These are phyloP conservation scores for Umbelopsis isabellina DNA, from an alignment of 192 early-diverging fungal species.

Conservation along the genomic window DNA sequence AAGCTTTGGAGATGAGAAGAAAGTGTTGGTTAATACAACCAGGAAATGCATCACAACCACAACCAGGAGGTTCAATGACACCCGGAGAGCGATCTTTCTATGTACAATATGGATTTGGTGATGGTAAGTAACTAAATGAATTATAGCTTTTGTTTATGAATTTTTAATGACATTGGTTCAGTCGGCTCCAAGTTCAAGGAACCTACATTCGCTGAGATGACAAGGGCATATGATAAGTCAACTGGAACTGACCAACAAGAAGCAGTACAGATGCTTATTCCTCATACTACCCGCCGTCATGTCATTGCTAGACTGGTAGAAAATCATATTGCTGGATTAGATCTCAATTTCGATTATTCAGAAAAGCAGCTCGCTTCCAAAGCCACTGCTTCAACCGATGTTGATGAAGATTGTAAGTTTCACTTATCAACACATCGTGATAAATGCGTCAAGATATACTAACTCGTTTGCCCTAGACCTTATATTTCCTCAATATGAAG, in stretches of 20 bases:
- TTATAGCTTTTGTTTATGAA: not conserved
- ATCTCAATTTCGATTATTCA: constrained; percentile 16
- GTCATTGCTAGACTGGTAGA: constrained; percentile 10
- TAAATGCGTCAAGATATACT: not conserved
- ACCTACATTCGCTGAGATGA: constrained; percentile 34
- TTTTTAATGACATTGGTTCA: not conserved
- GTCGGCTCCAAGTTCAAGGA: constrained; percentile 43
- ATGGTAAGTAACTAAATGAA: constrained; percentile 32
- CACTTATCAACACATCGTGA: too few relatives aligned
- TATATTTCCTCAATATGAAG: not conserved
- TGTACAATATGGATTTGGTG: constrained; percentile 41
- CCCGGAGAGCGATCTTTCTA: constrained; percentile 28
- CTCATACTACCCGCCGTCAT: constrained; percentile 26
- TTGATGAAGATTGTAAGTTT: constrained; percentile 18
- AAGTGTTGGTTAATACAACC: constrained; percentile 42
- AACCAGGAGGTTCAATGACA: not conserved
- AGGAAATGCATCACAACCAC: constrained; percentile 5
- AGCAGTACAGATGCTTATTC: constrained; percentile 17
- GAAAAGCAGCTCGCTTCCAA: constrained; percentile 3
- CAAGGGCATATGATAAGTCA: constrained; percentile 22
- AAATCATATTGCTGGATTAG: constrained; percentile 11
- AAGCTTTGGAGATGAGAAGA: constrained; percentile 37
- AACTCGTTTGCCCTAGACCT: not conserved
- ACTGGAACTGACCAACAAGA: not conserved
- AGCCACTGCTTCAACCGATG: not conserved